Conservation (phyloP, 495 filamentous ascomycete species). For the Pyrenula aspistea region DNA sequence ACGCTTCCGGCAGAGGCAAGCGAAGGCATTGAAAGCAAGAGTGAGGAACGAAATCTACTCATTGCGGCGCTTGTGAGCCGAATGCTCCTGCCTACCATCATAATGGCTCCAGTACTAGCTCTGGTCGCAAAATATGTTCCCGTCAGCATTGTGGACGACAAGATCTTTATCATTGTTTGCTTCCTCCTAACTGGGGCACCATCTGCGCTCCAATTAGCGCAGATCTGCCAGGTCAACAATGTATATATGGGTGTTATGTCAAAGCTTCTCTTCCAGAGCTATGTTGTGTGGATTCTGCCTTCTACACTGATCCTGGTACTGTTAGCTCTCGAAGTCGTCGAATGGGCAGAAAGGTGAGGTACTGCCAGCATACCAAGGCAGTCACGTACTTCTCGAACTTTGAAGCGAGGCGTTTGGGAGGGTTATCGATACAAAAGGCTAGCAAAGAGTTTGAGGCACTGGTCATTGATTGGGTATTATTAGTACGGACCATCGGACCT, state of each 20-base stretch:
- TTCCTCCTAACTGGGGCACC: conserved; percentile 92
- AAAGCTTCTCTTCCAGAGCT: conserved; percentile 89
- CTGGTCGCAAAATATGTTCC: conserved; percentile 85
- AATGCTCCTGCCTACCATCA: conserved; percentile 82
- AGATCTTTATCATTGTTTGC: conserved; percentile 95
- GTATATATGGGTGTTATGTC: conserved; percentile 93
- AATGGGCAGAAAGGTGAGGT: conserved; percentile 51
- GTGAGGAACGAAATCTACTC: conserved; percentile 66
- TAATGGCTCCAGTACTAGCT: conserved; percentile 90
- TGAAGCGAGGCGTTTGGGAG: not conserved
- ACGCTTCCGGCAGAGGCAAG: conserved; percentile 46
- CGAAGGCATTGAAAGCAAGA: conserved; percentile 45
- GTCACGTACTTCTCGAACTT: too few species aligned
- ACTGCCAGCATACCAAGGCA: too few species aligned
- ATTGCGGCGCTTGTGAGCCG: conserved; percentile 75
- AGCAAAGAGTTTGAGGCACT: too few species aligned
- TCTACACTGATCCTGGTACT: conserved; percentile 86
- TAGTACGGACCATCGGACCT: too few species aligned
- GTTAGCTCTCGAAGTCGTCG: conserved; percentile 81
- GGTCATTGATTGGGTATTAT: too few species aligned
- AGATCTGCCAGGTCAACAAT: conserved; percentile 97
- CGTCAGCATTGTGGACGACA: conserved; percentile 90
- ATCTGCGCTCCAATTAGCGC: conserved; percentile 85
- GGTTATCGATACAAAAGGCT: too few species aligned
- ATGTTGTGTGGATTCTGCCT: conserved; percentile 93